Conservation (phyloP, 2,329 filamentous ascomycete genomes). For the Neofusicoccum sp. region DNA sequence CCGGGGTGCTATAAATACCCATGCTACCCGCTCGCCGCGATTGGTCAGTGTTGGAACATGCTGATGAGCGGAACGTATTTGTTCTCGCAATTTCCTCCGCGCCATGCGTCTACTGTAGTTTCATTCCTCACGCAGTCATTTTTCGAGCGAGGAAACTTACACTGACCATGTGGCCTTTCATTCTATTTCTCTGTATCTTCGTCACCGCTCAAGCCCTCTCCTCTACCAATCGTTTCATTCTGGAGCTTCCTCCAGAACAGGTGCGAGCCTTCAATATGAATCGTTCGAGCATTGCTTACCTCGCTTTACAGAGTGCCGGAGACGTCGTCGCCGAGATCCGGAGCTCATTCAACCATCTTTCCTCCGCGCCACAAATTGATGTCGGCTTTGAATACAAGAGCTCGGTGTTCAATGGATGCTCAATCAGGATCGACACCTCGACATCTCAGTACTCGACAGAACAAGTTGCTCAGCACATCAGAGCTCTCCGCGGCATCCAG, state of each 20-base stretch:
- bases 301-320: neutral
- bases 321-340: neutral
- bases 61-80: no score
- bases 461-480: no score
- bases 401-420: neutral
- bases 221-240: neutral
- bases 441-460: no score
- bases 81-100: no score
- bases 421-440: neutral
- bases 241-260: neutral
- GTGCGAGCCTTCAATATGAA: neutral
- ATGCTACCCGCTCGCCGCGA: neutral
- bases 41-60: neutral
- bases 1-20: neutral
- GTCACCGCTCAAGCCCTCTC: neutral
- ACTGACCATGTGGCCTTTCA: neutral
- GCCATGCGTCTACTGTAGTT: no score
- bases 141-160: neutral
- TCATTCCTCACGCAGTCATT: neutral
- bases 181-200: neutral
- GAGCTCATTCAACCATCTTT: neutral
- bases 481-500: no score
- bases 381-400: neutral
- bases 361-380: neutral
- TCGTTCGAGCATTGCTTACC: neutral